Base-by-base conservation (phyloP, 768 basidiomycete genomes). In the Amanita brunnescens region DNA sequence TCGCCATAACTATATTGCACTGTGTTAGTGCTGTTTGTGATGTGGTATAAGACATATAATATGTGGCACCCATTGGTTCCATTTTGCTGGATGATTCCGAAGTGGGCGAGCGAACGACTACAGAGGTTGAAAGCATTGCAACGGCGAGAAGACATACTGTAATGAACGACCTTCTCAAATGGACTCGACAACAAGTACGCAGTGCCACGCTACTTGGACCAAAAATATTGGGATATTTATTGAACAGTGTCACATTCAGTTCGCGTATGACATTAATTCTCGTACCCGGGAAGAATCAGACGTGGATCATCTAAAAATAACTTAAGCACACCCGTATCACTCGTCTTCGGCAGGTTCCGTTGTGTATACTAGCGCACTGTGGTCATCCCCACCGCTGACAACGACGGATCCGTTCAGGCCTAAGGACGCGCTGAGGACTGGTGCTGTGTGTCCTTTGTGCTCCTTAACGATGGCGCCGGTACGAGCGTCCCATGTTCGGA, bases 401-500 rank as follows among this genome's bases (percentile, higher is more conserved):
- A 95, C 74, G 0, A 90, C 81, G 0, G 77, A 77, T 1, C 88
- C 88, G 21, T 77, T 71, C 41, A 81, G 61, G 10, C 83, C 88
- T 1, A 95, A 71, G 0, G 87, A 78, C 0, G 90, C 84, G 33
- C 75, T 78, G 23, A 95, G 77, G 5, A 98, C 76, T 0, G 87
- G 76, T 0, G 77, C 90, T 14, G 71, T 76, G 58, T 98, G 94
- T 1, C 94, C 95, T 20, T 76, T 81, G 63, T 97, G 89, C 45
- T 84, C 83, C 26, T 80, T 80, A 23, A 95, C 53, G 18, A 94
- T 74, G 2, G 76, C 68, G 0, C 95, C 94, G 2, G 85, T 88
- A 40, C 93, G 82, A 10, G 83, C 83, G 64, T 99, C 95, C 95
- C 94, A 98, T 10, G 93, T 94, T 54, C 79, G 83, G 49, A 97